Base-by-base conservation (phyloP, 371 early-diverging fungal genomes). In the Mucor ambiguus region DNA sequence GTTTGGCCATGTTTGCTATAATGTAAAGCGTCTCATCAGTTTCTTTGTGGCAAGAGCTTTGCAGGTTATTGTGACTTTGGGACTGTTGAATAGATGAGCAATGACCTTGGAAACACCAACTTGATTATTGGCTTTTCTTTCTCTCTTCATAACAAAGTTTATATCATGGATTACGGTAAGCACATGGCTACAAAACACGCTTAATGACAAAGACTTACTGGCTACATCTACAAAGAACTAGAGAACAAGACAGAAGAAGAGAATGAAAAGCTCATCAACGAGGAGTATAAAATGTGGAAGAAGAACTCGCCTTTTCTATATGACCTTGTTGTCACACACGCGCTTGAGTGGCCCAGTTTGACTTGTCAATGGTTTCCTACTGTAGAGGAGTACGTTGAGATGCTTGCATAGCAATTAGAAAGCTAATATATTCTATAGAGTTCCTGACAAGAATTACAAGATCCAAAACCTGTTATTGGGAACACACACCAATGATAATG, bases 231-330 rank as follows among this genome's bases (percentile, higher is more conserved):
- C 20, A 16, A 49, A 70, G 66, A 60, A 37, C 58, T 59, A 54
- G 66, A 65, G 26, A 68, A 61, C 32, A 68, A 61, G 58, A 64
- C 70, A 11, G 75, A 75, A 12, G 76, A 78, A 60, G 80, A 76
- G 59, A 73, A 93, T 69, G 95, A 97, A 74, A 94, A 93, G 77
- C 76, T 89, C 32, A 94, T 97, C 68, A 95, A 96, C 72, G 97
- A 97, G 80, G 98, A 99, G 75, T 98, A 98, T 83, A 95, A 95
- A 79, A 87, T 96, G 70, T 99, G 99, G 99, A 98, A 98, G 76
- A 99, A 99, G 89, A 99, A 99, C 85, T 93, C 96, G 10, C 99
- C 99, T 30, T 98, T 97, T 72, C 89, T 99, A 24, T 99, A 99
- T 79, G 99, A 99, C 80, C 86, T 97, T 61, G 90, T 99, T 29